Evolutionary conservation across 352 stramenopile genomes (phyloP).

Genomic region (Globisporangium cederbergense): DNA sequence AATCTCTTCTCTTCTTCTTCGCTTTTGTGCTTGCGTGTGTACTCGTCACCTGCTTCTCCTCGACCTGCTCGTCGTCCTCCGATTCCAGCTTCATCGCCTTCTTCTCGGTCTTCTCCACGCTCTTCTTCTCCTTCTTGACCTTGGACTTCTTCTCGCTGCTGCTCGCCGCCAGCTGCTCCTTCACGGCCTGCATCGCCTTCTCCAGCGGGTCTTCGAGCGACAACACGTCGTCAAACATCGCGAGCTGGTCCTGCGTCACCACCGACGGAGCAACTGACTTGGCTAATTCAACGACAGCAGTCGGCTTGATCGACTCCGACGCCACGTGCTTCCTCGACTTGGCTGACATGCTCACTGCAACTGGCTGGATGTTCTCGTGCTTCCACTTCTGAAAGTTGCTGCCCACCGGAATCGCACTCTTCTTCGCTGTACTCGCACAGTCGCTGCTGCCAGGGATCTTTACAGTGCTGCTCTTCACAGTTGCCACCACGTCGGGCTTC

Average conservation of each 20-base stretch:
- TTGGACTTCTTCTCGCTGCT: conserved; percentile 10
- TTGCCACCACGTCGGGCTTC: background rate
- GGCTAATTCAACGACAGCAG: background rate
- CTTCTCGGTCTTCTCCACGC: conserved; percentile 1
- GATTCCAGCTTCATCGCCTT: conserved; percentile 9
- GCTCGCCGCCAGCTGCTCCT: conserved; percentile 24
- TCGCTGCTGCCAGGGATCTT: conserved; percentile 9
- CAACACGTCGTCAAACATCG: conserved; percentile 2
- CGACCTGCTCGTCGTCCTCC: background rate
- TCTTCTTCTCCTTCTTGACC: conserved; percentile 11
- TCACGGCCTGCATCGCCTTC: conserved; percentile 29
- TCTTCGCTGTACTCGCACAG: background rate
- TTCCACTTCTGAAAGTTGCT: background rate
- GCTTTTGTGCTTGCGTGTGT: background rate
- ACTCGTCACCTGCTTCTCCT: too few relatives aligned
- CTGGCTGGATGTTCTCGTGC: background rate
- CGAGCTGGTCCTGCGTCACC: conserved; percentile 17
- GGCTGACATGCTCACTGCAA: background rate
- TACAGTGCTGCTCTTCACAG: conserved; percentile 16
- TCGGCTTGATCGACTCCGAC: too few relatives aligned
- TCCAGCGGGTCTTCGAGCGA: conserved; percentile 30
- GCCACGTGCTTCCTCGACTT: background rate
- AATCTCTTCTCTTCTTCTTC: background rate
- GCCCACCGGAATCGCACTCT: background rate
- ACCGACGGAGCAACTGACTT: background rate